Base-by-base conservation (phyloP, 2,329 filamentous ascomycete species). In the Verticillium nubilum region DNA sequence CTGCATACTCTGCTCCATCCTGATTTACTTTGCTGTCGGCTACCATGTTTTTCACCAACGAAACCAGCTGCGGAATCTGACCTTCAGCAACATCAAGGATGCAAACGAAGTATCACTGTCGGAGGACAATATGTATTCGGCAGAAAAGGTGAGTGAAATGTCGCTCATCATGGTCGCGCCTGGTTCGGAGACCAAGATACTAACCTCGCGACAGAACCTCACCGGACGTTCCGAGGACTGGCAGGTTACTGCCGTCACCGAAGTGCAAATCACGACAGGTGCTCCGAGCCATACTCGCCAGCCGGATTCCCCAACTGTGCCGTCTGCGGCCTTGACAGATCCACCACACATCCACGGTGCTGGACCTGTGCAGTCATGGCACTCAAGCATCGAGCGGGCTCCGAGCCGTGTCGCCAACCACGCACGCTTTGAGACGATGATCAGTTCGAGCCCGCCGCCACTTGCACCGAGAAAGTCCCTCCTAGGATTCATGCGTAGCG, bases 11-110 rank as follows among this genome's bases (percentile, higher is more conserved):
- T 71, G 83, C 13, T 86, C 83, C 0, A 71, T 80, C 17, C 59
- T 82, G 55, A 83, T 85, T 59, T 86, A 86, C 63, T 70, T 80
- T 23, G 72, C 83, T 29, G 82, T 86, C 52, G 84, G 84, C 25
- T 85, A 81, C 65, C 80, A 84, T 56, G 83, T 86, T 25, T 86
- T 86, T 64, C 81, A 79, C 59, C 80, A 83, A 55, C 74, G 84
- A 9, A 86, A 86, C 61, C 75, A 77, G 61, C 72, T 84, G 56
- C 78, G 75, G 50, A 85, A 85, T 67, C 69, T 86, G 47, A 81
- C 81, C 1, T 67, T 80, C 47, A 81, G 76, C 66, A 77, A 77
- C 17, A 70, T 62, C 29, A 72, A 70, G 54, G 73, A 75, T 26
- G 70, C 64, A 37, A 73, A 71, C 57, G 72, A 75, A 12, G 52